Base-by-base conservation (phyloP, 495 filamentous ascomycete genomes). In the Clohesyomyces aquaticus region DNA sequence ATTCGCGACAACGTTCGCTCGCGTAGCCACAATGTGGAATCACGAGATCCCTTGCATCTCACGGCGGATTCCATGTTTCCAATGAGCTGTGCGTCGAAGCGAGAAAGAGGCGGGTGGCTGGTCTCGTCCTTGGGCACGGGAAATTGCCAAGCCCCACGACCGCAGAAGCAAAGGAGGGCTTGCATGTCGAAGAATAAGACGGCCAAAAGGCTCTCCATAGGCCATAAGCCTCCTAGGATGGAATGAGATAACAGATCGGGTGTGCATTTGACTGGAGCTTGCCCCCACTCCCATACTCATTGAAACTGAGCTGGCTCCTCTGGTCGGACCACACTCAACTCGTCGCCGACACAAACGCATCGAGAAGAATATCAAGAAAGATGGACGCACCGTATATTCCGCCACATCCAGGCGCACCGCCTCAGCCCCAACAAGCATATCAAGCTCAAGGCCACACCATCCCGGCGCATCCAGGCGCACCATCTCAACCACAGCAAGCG, bases 101-200 rank as follows among this genome's bases (percentile, higher is more conserved):
- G 45, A 47, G n/a, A 23, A 47, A 47, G 45, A 47, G 45, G 32
- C 32, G 32, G 32, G 32, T 38, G 32, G 32, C 32, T 38, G 32
- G 32, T 38, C 32, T 38, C 6, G 14, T 38, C 14, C 14, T 38
- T 38, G 32, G 32, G 32, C 6, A 38, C 14, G 32, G 32, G 32
- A 38, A 38, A 6, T 6, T 38, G 32, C 32, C 14, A 38, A 38
- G 32, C 32, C 6, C 14, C 6, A 6, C 14, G 6, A 38, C 6
- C 32, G 32, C 6, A 38, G 14, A 14, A 38, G 32, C 6, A 38
- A 38, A 38, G 14, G 32, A 38, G 6, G 14, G 14, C 6, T 38
- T 14, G 6, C 32, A 14, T 38, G 6, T 14, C 14, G 32, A 14
- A 38, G 6, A 38, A 38, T 38, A 38, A 38, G 32, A 38, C 32